Base-by-base conservation (phyloP, 2,329 filamentous ascomycete genomes). In the Exophiala viscosa region DNA sequence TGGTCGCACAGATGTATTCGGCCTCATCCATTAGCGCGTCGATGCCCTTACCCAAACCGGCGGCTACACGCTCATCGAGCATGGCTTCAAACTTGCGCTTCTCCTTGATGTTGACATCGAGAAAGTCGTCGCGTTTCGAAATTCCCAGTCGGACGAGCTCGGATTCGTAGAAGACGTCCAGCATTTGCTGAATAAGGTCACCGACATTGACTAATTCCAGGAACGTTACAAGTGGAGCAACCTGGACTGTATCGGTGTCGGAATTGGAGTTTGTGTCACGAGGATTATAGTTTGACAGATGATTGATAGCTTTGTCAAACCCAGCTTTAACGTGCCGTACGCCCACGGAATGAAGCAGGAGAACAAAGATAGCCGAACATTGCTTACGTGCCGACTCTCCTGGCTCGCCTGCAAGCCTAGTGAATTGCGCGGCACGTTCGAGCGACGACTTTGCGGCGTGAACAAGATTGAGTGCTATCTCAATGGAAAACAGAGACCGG, bases 21-120 rank as follows among this genome's bases (percentile, higher is more conserved):
- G 97, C 91, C 73, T 99, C 93, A 64, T 95, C 90, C 87, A 99
- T 97, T 39, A 99, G 81, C 52, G 96, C 93, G 66, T 99, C 92
- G 58, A 99, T 97, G 59, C 93, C 93, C 73, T 95, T 96, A 71
- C 96, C 96, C 58, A 99, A 76, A 1, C 95, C 95, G 7, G 92
- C 90, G 3, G 93, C 93, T 6, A 99, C 93, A 55, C 89, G 88
- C 71, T 97, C 93, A 66, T 99, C 93, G 1, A 99, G 84, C 87
- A 96, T 96, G 67, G 96, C 91, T 76, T 99, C 93, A 64, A 97
- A 99, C 60, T 89, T 90, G 75, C 96, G 97, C 81, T 99, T 99
- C 60, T 93, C 91, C 63, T 96, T 86, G 31, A 88, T 87, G 0
- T 91, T 89, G 15, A 90, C 87, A 65, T 95, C 90, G 43, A 99